phyloP scores from a whole-genome alignment of 2,329 filamentous ascomycete species.

The Xylariomycetidae sp. region DNA sequence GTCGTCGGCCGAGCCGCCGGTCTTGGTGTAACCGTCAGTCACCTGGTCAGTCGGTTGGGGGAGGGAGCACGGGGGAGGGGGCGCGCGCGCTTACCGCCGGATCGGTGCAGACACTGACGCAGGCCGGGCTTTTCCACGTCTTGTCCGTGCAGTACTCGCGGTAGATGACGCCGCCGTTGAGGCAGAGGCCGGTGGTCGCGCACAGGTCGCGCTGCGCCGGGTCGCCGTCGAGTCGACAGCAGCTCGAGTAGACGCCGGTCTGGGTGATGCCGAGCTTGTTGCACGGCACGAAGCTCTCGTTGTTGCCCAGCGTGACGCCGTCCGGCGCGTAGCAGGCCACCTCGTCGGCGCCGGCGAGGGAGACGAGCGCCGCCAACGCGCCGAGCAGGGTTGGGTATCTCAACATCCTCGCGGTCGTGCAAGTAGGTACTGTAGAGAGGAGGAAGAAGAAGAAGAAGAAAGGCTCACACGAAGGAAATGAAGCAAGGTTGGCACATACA shows the following conservation, averaged over 20 bases:
- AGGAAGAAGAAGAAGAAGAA: no score
- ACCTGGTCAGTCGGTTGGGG: not conserved
- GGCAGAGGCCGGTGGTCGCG: conserved; percentile 23
- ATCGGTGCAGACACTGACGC: conserved; percentile 24
- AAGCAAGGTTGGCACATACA: no score
- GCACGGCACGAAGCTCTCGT: conserved; percentile 26
- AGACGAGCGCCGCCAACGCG: no score
- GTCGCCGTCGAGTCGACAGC: conserved; percentile 23
- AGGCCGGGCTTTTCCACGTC: conserved; percentile 25
- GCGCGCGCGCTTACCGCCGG: conserved; percentile 8
- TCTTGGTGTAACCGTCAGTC: conserved; percentile 3
- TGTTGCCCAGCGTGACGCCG: conserved; percentile 18
- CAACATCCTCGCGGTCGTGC: no score
- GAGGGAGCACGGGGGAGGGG: no score
- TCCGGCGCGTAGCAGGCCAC: conserved; percentile 24
- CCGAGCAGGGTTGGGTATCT: no score
- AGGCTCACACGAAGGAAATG: no score
- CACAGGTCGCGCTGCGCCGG: conserved; percentile 20
- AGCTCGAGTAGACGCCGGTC: conserved; percentile 23
- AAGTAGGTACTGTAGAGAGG: no score
- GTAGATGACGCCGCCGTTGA: conserved; percentile 15
- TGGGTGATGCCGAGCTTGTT: conserved; percentile 27
- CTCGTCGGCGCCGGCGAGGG: conserved; percentile 5
- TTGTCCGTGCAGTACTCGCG: conserved; percentile 26
- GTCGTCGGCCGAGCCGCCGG: conserved; percentile 20